Evolutionary conservation across 805 yeast species (phyloP), one percentile per base, ranked within the genome.

Genomic region (Tetrapisispora namnaoensis): DNA sequence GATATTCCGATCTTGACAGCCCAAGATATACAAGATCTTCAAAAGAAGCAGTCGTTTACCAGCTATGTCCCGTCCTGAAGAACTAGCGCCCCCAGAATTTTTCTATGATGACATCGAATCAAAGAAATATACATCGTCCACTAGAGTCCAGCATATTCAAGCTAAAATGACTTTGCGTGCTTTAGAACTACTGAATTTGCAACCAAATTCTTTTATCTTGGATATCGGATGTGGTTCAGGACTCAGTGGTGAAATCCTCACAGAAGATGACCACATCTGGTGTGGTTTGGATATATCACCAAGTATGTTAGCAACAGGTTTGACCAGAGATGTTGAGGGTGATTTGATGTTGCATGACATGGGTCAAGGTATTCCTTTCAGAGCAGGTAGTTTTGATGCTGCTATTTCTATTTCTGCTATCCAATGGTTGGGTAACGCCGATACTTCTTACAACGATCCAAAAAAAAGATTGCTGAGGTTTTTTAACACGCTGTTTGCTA

Each of bases 191-290:
- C 70, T 93, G 49, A 86, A 89, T 63, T 68, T 93, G 37, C 83
- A 85, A 1, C 71, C 69, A 30, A 74, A 68, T 36, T 84, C 86
- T 56, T 82, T 82, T 58, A 64, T 93, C 11, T 76, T 93, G 18
- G 99, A 93, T 74, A 76, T 93, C 35, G 99, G 99, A 16, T 93
- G 98, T 72, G 99, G 99, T 2, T 89, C 97, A 0, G 98, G 99
- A 0, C 75, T 93, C 17, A 82, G 93, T 36, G 99, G 99, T 6
- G 98, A 93, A 62, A 91, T 93, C 35, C 70, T 93, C 40, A 79
- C 91, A 0, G 95, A 93, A 60, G 98, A 93, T 64, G 55, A 52
- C 18, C 95, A 87, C 62, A 72, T 81, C 49, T 93, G 99, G 98
- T 70, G 87, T 39, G 99, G 99, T 6, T 80, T 93, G 87, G 99